Evolutionary conservation across 1,284 basidiomycete genomes (phyloP), one percentile per base, ranked within the genome.

Genomic region (Mycosarcoma mackinlayi): DNA sequence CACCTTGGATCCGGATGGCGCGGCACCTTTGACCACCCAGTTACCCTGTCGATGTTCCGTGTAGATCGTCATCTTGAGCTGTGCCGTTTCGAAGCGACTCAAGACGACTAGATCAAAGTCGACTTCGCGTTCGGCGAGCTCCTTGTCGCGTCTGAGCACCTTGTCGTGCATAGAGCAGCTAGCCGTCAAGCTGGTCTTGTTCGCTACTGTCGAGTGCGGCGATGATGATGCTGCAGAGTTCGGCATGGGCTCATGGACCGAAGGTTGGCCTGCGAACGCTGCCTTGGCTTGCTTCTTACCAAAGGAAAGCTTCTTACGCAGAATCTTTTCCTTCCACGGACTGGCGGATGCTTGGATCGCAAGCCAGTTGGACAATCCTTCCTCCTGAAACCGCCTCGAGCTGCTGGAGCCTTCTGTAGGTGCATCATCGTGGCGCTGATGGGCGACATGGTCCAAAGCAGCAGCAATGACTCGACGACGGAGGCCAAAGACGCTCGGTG

Each of bases 31-130:
- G 51, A 63, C 27, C 6, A 68, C 59, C 68, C 68, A 71, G 42
- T 25, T 57, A 8, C 62, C 68, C 37, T 60, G 62, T 2, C 68
- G 53, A 19, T 61, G 58, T n/a, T 71, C 68, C 19, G 68, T 71
- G 35, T 65, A 71, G 51, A 71, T 23, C 18, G 41, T 52, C 62
- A 62, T 66, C 30, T 56, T 55, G 54, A 71, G 68, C 35, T 66
- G 54, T 7, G 68, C 62, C 0, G 58, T 55, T 45, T 66, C 62
- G 27, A 71, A 66, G 6, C 68, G 62, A 19, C 62, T 65, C 13
- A 71, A 49, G 1, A 71, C 57, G 42, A 59, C 62, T 0, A 71
- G 44, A 34, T 71, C 58, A n/a, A 66, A 58, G n/a, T 66, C 44
- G 44, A 51, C 34, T 38, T 71, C 68, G 21, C 49, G 44, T 19